Conservation (phyloP, 495 filamentous ascomycete species). For the Filosporella fistucella region DNA sequence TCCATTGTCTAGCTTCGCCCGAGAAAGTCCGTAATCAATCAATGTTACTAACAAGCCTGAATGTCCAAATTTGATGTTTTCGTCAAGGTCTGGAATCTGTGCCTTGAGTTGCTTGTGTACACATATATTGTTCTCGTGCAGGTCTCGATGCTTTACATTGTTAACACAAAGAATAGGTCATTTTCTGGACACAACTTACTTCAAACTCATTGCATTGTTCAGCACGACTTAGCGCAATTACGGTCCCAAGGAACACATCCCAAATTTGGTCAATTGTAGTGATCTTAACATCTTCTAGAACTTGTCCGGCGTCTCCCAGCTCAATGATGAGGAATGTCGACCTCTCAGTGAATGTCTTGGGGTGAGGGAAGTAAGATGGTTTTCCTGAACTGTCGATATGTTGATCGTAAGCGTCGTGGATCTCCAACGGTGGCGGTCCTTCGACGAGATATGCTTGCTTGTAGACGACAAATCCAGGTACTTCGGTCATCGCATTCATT, state of each 20-base stretch:
- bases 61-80: conserved; percentile 50
- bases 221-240: conserved; percentile 70
- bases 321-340: conserved; percentile 81
- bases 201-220: conserved; percentile 74
- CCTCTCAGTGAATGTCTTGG: conserved; percentile 50
- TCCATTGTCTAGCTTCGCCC: conserved; percentile 34
- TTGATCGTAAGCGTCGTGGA: conserved; percentile 53
- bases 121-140: conserved; percentile 87
- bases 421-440: conserved; percentile 58
- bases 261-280: conserved; percentile 58
- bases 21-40: conserved; percentile 86
- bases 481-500: conserved; percentile 67
- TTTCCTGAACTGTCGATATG: conserved; percentile 2
- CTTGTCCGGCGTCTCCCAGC: conserved; percentile 79
- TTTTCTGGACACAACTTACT: conserved; percentile 37
- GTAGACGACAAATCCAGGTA: conserved; percentile 92
- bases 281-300: conserved; percentile 61
- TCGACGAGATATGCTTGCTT: conserved; percentile 69
- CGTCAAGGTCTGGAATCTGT: neutral
- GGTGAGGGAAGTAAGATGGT: conserved; percentile 21
- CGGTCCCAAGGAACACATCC: conserved; percentile 82
- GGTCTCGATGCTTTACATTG: conserved; percentile 69
- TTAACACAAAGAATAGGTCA: too few species aligned
- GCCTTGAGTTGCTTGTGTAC: conserved; percentile 38
- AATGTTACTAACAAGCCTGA: conserved; percentile 74